Evolutionary conservation across 106 monocot species (phyloP), one percentile per base, ranked within the genome.

Genomic region (Alisma plantagoaquatica): DNA sequence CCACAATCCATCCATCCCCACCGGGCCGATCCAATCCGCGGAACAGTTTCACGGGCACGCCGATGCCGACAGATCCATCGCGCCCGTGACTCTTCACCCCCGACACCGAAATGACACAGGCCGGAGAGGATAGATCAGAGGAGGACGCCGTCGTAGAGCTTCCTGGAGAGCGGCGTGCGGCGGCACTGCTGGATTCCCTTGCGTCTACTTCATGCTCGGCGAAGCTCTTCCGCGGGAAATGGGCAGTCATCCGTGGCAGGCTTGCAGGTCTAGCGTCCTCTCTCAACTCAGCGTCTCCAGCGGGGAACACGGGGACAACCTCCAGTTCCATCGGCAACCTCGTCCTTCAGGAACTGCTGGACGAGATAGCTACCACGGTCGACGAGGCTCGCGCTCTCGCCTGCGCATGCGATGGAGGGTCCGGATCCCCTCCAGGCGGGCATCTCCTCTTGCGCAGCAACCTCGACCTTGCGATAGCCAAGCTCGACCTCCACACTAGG

Each of bases 381-480:
- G 46, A 60, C 25, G 70, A 79, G 42, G 58, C 71, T 28, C 43
- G 68, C 24, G 20, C 43, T 23, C 61, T 79, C 12, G 52, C 46
- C 41, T 33, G 55, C 26, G 76, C 68, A 28, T 22, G 63, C 29
- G 35, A 24, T 5, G 56, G 73, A 5, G 75, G 65, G 12, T 49
- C 57, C 12, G 75, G 65, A 9, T 49, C 57, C 12, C 80, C 54
- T 57, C 51, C 14, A 48, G 76, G 79, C 2, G 89, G 83, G 43
- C 83, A 72, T 68, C 83, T 89, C 21, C 75, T 67, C 23, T 49
- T 89, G 73, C 50, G 49, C 41, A 83, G 83, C 58, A 61, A 83
- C 46, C 73, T 89, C 41, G 67, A 83, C 61, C 35, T 63, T 19
- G 33, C 57, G 4, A 41, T 33, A 14, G 66, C 76, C 20, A 69